Evolutionary conservation across 352 stramenopile genomes (phyloP).

Genomic region (Phytophthora pinifolia): DNA sequence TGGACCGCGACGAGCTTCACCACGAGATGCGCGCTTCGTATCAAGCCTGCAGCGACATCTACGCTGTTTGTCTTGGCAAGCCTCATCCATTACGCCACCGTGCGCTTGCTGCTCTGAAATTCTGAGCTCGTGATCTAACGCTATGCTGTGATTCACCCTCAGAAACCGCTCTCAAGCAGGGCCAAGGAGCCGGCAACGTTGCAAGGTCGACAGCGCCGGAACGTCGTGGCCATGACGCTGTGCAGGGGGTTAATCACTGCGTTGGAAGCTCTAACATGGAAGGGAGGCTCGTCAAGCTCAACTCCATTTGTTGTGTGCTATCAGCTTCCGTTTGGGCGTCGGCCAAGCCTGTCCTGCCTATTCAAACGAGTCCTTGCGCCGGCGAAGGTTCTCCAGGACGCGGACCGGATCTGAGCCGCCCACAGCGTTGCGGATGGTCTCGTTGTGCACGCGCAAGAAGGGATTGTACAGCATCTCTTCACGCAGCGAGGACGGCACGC

Average conservation of each 20-base stretch:
- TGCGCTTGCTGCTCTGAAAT: conserved; percentile 29
- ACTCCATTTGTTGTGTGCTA: not conserved
- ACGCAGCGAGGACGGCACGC: conserved; percentile 87
- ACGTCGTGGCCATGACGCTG: not conserved
- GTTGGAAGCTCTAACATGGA: conserved; percentile 6
- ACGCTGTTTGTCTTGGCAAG: conserved; percentile 32
- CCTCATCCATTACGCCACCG: conserved; percentile 32
- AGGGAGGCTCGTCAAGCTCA: conserved; percentile 1
- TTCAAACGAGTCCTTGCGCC: conserved; percentile 76
- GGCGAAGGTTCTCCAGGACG: conserved; percentile 78
- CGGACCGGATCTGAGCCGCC: conserved; percentile 76
- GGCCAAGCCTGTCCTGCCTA: conserved; percentile 18
- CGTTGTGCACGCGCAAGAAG: conserved; percentile 83
- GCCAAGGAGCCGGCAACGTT: not conserved
- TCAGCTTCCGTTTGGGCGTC: not conserved
- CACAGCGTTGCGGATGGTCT: conserved; percentile 80
- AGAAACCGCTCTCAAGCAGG: conserved; percentile 5
- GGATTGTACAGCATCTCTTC: conserved; percentile 90
- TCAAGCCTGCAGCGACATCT: conserved; percentile 32
- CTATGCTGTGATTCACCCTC: conserved; percentile 8
- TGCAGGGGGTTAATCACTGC: conserved; percentile 6
- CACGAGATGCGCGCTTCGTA: conserved; percentile 39
- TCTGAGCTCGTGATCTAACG: conserved; percentile 21
- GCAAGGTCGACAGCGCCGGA: not conserved
- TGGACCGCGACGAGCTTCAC: conserved; percentile 27